These are phyloP conservation scores for Entomortierella chlamydospora DNA, from an alignment of 192 early-diverging fungal species.

Conservation along the genomic window DNA sequence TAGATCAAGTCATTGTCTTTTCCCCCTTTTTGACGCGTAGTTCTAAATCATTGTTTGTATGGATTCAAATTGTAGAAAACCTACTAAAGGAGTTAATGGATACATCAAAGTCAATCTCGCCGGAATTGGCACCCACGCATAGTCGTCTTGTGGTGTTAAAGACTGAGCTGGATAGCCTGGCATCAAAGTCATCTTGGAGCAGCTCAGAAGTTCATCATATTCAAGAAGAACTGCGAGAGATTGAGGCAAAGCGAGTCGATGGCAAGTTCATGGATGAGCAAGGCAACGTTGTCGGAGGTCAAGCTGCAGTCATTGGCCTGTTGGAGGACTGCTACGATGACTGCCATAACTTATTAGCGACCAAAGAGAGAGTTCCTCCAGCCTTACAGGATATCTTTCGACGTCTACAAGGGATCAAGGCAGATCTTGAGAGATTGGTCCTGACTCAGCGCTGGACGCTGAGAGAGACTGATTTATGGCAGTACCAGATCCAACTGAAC, in stretches of 20 bases:
- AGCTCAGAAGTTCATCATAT: constrained; percentile 60
- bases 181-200: constrained; percentile 43
- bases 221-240: constrained; percentile 80
- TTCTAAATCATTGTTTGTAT: too few relatives aligned
- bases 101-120: constrained; percentile 71
- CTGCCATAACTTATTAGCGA: constrained; percentile 82
- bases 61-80: constrained; percentile 33
- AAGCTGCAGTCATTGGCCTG: constrained; percentile 84
- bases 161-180: constrained; percentile 63
- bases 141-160: constrained; percentile 77
- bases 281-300: constrained; percentile 81
- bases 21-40: too few relatives aligned
- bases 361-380: constrained; percentile 69
- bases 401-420: constrained; percentile 76
- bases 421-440: constrained; percentile 79
- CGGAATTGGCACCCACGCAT: constrained; percentile 80
- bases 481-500: constrained; percentile 73
- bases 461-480: constrained; percentile 80
- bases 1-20: too few relatives aligned
- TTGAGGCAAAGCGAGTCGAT: constrained; percentile 82
- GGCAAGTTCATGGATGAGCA: constrained; percentile 81
- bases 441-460: constrained; percentile 82
- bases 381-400: constrained; percentile 70
- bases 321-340: constrained; percentile 86
- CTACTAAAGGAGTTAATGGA: constrained; percentile 63